phyloP scores from a whole-genome alignment of 202 grass and related monocot genomes.

The Zoysia matrella region DNA sequence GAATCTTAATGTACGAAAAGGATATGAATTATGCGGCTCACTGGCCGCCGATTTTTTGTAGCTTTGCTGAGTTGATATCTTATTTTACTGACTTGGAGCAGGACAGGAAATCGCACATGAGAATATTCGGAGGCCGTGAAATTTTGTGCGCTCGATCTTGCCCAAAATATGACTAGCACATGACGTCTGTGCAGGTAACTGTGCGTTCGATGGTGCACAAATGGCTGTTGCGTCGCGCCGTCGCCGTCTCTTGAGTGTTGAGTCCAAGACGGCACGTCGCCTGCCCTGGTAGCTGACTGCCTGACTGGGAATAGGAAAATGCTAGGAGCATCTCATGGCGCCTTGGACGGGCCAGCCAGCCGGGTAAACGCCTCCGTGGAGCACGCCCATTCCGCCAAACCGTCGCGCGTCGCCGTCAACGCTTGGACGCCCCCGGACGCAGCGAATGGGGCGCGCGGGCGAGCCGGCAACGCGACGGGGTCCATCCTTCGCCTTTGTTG shows the following conservation, averaged over 20 bases:
- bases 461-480: constrained; percentile 16
- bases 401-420: background rate
- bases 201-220: too few relatives aligned
- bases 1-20: constrained; percentile 5
- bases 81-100: background rate
- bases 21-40: background rate
- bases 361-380: background rate
- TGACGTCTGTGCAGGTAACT: background rate
- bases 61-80: background rate
- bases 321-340: background rate
- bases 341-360: constrained; percentile 20
- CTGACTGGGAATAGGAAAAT: background rate
- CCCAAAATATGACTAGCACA: background rate
- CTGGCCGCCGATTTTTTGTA: background rate
- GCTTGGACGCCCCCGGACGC: constrained; percentile 25
- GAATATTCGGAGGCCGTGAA: background rate
- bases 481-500: background rate
- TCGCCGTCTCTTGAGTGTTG: background rate
- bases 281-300: background rate
- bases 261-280: constrained; percentile 21
- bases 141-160: background rate
- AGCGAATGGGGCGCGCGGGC: constrained; percentile 11
- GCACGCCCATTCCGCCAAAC: background rate
- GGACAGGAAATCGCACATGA: background rate
- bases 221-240: background rate